Conservation (phyloP, 768 basidiomycete genomes). For the Naganishia randhawae region DNA sequence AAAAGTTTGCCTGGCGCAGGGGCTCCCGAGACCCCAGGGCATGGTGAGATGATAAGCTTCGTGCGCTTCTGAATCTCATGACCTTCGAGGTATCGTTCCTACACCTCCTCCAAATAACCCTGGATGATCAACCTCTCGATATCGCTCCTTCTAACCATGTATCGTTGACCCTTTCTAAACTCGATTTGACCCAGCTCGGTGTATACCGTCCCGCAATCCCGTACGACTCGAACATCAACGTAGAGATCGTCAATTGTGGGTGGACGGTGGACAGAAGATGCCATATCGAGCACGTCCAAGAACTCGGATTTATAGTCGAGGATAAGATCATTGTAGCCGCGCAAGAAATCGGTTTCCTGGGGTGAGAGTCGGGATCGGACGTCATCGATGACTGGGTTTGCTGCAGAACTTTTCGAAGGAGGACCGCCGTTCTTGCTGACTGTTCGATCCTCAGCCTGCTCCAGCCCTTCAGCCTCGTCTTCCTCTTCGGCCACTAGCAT, state of each 20-base stretch:
- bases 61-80: neutral
- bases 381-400: conserved; percentile 32
- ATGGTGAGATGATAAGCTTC: neutral
- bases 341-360: conserved; percentile 68
- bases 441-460: conserved; percentile 1
- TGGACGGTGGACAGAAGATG: conserved; percentile 70
- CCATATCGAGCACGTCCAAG: conserved; percentile 74
- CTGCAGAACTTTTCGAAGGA: neutral
- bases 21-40: too few relatives aligned
- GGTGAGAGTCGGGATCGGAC: conserved; percentile 45
- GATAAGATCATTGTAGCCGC: conserved; percentile 72
- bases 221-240: conserved; percentile 77
- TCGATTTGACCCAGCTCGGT: conserved; percentile 84
- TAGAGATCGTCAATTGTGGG: conserved; percentile 65
- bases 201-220: conserved; percentile 86
- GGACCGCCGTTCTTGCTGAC: conserved; percentile 20
- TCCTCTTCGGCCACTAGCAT: conserved; percentile 23
- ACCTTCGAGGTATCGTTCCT: conserved; percentile 13
- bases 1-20: too few relatives aligned
- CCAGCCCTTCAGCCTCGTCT: conserved; percentile 16
- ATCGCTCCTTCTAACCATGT: conserved; percentile 79
- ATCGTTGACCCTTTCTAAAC: conserved; percentile 83
- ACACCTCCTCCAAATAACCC: conserved; percentile 83
- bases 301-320: conserved; percentile 82
- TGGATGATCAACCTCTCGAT: conserved; percentile 92